These are phyloP conservation scores for Chrysochromulina parva DNA, from an alignment of 78 protist genomes.

Conservation along the genomic window DNA sequence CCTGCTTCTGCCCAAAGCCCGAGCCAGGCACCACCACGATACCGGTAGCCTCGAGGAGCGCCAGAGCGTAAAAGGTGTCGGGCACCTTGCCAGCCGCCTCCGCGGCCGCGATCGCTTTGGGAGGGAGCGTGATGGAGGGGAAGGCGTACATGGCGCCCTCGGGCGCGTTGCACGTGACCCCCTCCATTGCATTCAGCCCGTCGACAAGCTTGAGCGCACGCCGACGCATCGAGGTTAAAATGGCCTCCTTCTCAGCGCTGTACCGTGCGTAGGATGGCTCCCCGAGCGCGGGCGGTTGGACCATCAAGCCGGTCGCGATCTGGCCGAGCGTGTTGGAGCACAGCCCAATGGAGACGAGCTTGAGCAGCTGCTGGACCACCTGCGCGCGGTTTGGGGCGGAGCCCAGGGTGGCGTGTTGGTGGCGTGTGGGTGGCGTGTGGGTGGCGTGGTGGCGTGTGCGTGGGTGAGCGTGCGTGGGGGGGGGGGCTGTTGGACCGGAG, in stretches of 20 bases:
- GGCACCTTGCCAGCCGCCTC: constrained; percentile 63
- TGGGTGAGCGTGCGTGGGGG: neutral
- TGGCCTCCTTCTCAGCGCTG: constrained; percentile 65
- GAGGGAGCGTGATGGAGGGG: constrained; percentile 93
- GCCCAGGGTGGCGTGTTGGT: too few species aligned
- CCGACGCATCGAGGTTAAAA: constrained; percentile 54
- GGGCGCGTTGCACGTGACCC: constrained; percentile 76
- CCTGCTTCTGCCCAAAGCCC: constrained; percentile 94
- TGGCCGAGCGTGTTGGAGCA: constrained; percentile 68
- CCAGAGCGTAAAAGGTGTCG: constrained; percentile 89
- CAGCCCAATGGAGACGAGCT: constrained; percentile 84
- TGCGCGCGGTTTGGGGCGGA: constrained; percentile 17
- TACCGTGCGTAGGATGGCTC: constrained; percentile 67
- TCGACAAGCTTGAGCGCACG: neutral
- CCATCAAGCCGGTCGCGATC: constrained; percentile 63
- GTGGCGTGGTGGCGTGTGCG: neutral
- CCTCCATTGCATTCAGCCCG: constrained; percentile 78
- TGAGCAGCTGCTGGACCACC: constrained; percentile 79
- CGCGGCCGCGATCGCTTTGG: constrained; percentile 84
- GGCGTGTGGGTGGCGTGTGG: neutral
- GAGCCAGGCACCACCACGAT: constrained; percentile 94
- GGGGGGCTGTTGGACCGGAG: too few species aligned
- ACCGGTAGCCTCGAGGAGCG: constrained; percentile 91
- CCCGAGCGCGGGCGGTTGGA: constrained; percentile 90
- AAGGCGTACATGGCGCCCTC: constrained; percentile 97